Evolutionary conservation across 2,329 filamentous ascomycete genomes (phyloP).

Genomic region (Remersonia thermophila): DNA sequence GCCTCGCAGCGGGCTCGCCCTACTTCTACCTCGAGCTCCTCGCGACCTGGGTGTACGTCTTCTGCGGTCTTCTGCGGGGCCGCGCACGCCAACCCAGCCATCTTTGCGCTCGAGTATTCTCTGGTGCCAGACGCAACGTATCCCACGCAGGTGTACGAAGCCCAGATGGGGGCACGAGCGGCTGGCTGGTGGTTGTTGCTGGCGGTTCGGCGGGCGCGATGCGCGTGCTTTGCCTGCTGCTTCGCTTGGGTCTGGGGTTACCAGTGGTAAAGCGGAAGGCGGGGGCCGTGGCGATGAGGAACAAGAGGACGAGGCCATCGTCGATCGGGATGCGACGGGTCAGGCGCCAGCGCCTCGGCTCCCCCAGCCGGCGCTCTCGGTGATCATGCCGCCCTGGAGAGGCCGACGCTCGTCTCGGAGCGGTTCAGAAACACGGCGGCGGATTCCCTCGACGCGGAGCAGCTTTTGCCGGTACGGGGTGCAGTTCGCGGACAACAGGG

Average conservation of each 20-base stretch:
- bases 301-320: no score
- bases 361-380: slow-evolving; percentile 35
- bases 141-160: slow-evolving; percentile 61
- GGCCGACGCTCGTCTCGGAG: slow-evolving; percentile 57
- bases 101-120: slow-evolving; percentile 72
- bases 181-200: slow-evolving; percentile 49
- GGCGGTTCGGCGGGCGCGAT: slow-evolving; percentile 74
- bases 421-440: slow-evolving; percentile 56
- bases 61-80: slow-evolving; percentile 49
- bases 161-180: slow-evolving; percentile 57
- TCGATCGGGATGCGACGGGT: no score
- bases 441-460: slow-evolving; percentile 60
- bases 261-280: no score
- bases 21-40: slow-evolving; percentile 83
- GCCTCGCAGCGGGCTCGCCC: slow-evolving; percentile 69
- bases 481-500: slow-evolving; percentile 49
- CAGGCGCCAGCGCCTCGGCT: no score
- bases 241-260: slow-evolving; percentile 50
- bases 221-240: slow-evolving; percentile 58
- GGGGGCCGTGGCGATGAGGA: no score
- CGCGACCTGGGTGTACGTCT: slow-evolving; percentile 58
- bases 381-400: slow-evolving; percentile 74
- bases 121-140: slow-evolving; percentile 63
- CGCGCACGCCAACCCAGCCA: slow-evolving; percentile 62
- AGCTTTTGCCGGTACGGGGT: slow-evolving; percentile 57